Evolutionary conservation across 768 basidiomycete species (phyloP), one percentile per base, ranked within the genome.

Genomic region (Lanmaoa rubissima): DNA sequence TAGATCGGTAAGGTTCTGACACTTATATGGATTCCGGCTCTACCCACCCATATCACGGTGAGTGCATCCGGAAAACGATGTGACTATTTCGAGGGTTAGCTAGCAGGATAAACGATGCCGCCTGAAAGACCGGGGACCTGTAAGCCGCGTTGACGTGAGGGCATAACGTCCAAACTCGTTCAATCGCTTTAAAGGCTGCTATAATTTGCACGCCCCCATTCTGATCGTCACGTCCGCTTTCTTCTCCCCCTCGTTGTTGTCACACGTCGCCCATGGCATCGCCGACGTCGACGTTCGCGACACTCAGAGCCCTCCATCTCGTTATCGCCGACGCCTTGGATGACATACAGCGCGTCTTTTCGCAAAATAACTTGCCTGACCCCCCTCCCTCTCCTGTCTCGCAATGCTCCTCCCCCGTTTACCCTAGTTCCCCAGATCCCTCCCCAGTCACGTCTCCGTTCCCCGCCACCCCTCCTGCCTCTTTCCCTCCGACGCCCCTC

Each of bases 271-370:
- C 26, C 58, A 69, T 69, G 68, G 50, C 68, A 10, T 56, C 63
- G 41, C 41, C 70, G 60, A 82, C 82, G 61, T 65, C 75, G 82
- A 85, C 88, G 51, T 84, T 90, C 61, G 76, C 83, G 32, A 76
- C 79, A 53, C 79, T 90, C 52, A 81, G 82, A 45, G 80, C 82
- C 35, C 80, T 90, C 42, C 83, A 88, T 59, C 71, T 79, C 59
- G 80, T 90, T 65, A 80, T 90, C 61, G 84, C 82, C 63, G 77
- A 85, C 61, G 86, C 87, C 26, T 72, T 90, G 59, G 79, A 83
- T 70, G 85, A 87, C 62, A 85, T 90, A 16, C 83, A 88, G 69
- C 74, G 74, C 49, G 73, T 87, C 49, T 88, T 85, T 66, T 68
- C 73, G 31, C 66, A 68, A 16, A 51, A 39, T 1, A 34, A 5